Evolutionary conservation across 2,329 filamentous ascomycete genomes (phyloP).

Genomic region (Penicillium sp.): DNA sequence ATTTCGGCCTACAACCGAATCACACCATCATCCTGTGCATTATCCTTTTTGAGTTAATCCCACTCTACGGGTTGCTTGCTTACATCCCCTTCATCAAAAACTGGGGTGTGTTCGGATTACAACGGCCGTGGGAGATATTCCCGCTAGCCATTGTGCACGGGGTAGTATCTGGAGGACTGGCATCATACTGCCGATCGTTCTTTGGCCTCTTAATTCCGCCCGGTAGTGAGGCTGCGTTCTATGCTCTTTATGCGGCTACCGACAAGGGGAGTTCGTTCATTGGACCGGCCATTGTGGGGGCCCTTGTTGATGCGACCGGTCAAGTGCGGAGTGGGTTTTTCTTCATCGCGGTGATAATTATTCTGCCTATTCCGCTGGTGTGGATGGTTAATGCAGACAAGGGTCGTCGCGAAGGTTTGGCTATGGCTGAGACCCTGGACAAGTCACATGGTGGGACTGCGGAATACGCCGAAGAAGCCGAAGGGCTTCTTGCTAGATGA

Average conservation of each 20-base stretch:
- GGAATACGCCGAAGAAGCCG: slow-evolving; percentile 28
- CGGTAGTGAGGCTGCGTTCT: slow-evolving; percentile 88
- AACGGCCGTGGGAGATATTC: slow-evolving; percentile 92
- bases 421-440: slow-evolving; percentile 32
- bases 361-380: slow-evolving; percentile 76
- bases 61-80: slow-evolving; percentile 79
- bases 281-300: slow-evolving; percentile 83
- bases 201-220: slow-evolving; percentile 88
- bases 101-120: slow-evolving; percentile 74
- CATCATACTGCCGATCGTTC: slow-evolving; percentile 80
- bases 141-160: slow-evolving; percentile 82
- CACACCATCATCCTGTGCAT: slow-evolving; percentile 90
- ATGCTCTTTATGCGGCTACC: slow-evolving; percentile 89
- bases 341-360: slow-evolving; percentile 80
- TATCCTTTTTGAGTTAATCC: slow-evolving; percentile 83
- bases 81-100: slow-evolving; percentile 73
- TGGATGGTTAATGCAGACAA: slow-evolving; percentile 61
- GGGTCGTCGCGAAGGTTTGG: slow-evolving; percentile 34
- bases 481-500: slow-evolving; percentile 25
- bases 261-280: slow-evolving; percentile 91
- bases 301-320: slow-evolving; percentile 76
- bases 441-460: slow-evolving; percentile 16
- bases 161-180: slow-evolving; percentile 79
- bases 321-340: slow-evolving; percentile 80
- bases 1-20: slow-evolving; percentile 66